A percentile compares a stretch with the other conserved stretches of the same genome.
phyloP scores from a whole-genome alignment of 257 asterid species.

The Paulownia fortunei region DNA sequence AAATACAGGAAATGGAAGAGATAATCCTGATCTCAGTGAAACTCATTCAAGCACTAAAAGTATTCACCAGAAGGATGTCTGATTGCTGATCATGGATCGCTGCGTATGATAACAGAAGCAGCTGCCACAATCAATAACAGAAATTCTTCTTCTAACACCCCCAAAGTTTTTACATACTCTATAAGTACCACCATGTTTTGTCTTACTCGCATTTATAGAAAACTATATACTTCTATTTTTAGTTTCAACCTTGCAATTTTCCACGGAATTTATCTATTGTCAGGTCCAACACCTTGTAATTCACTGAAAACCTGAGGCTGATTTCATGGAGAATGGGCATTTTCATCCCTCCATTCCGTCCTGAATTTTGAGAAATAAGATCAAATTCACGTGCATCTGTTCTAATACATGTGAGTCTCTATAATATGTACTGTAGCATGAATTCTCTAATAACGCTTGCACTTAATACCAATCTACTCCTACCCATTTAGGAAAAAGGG shows the following conservation, averaged over 20 bases:
- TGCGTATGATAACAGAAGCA: background rate
- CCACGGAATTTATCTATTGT: slow-evolving; percentile 8
- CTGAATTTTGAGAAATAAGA: background rate
- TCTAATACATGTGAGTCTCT: background rate
- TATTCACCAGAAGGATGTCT: background rate
- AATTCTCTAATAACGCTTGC: background rate
- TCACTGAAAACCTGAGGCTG: background rate
- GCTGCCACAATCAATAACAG: background rate
- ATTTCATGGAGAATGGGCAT: background rate
- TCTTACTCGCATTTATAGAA: background rate
- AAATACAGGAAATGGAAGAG: slow-evolving; percentile 1
- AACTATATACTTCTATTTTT: background rate
- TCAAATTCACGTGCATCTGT: background rate
- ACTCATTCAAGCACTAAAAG: background rate
- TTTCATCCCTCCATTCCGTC: background rate
- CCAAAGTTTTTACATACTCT: background rate
- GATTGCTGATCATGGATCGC: background rate
- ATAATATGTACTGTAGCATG: background rate
- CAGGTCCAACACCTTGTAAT: background rate
- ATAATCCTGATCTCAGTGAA: background rate
- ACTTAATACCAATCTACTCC: background rate
- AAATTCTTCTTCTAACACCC: background rate
- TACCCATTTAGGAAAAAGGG: background rate
- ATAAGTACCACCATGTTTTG: too few relatives aligned
- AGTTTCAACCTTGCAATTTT: background rate